Conservation (phyloP, 1,284 basidiomycete genomes). For the Ganoderma lucidum region DNA sequence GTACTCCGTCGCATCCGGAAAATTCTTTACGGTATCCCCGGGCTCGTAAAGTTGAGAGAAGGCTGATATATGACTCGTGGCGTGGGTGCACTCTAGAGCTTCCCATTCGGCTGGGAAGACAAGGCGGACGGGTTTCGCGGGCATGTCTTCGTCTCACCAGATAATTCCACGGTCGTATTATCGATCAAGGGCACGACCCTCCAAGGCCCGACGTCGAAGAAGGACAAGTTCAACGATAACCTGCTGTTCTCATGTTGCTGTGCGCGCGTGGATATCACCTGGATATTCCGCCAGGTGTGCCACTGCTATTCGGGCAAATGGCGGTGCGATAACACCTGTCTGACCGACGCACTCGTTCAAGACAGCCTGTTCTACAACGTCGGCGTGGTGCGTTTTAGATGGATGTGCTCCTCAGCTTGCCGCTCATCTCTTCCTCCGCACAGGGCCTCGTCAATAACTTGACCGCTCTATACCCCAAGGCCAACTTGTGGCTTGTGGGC, state of each 20-base stretch:
- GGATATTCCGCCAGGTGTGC: conserved; percentile 85
- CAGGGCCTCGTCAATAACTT: conserved; percentile 86
- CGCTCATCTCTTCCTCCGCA: neutral
- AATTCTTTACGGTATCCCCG: neutral
- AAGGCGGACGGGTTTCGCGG: conserved; percentile 87
- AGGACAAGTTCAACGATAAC: conserved; percentile 98
- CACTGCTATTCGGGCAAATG: conserved; percentile 81
- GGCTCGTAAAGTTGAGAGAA: neutral
- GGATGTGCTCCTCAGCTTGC: neutral
- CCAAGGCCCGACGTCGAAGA: conserved; percentile 85
- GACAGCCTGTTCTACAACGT: conserved; percentile 92
- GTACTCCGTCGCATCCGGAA: neutral
- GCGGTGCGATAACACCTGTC: conserved; percentile 85
- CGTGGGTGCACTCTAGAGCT: conserved; percentile 56
- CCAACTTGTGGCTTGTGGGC: conserved; percentile 93
- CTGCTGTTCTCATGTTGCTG: conserved; percentile 98
- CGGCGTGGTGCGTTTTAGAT: conserved; percentile 67
- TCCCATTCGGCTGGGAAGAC: conserved; percentile 93
- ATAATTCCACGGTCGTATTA: conserved; percentile 87
- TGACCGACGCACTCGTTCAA: conserved; percentile 85
- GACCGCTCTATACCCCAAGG: conserved; percentile 80
- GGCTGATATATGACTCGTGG: conserved; percentile 4
- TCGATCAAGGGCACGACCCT: conserved; percentile 95
- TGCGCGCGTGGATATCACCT: conserved; percentile 90
- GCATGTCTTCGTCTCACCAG: conserved; percentile 84